Percentiles rank a stretch among this genome's conserved stretches.
phyloP scores from a whole-genome alignment of 305 asterid genomes.

The Ajuga reptans region DNA sequence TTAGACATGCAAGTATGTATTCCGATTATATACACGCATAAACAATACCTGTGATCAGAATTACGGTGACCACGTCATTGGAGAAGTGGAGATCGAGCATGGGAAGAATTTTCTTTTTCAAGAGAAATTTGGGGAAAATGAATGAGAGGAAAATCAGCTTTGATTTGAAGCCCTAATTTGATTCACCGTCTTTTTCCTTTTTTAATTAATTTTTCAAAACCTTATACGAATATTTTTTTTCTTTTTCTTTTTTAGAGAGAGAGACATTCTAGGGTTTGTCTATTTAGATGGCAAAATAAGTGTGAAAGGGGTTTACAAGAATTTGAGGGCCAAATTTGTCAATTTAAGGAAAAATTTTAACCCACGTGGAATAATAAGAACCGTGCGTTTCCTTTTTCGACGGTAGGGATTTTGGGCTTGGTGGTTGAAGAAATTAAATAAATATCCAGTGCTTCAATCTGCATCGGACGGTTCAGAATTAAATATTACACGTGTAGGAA shows the following conservation, averaged over 20 bases:
- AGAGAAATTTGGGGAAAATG: constrained; percentile 26
- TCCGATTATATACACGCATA: constrained; percentile 11
- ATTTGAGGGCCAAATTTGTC: constrained; percentile 19
- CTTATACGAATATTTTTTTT: not conserved
- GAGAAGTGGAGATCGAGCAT: constrained; percentile 46
- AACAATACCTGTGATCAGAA: constrained; percentile 42
- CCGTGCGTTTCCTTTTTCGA: constrained; percentile 10
- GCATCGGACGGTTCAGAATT: not conserved
- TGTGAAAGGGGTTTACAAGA: constrained; percentile 22
- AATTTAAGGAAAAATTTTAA: constrained; percentile 1
- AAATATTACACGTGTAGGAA: not conserved
- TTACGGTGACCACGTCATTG: constrained; percentile 30
- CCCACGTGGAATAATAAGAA: constrained; percentile 11
- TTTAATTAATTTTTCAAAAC: constrained; percentile 17
- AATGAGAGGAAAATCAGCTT: constrained; percentile 26
- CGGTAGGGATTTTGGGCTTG: constrained; percentile 26
- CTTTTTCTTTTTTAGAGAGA: not conserved
- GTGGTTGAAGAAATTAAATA: constrained; percentile 17
- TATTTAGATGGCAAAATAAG: constrained; percentile 19
- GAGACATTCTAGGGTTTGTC: constrained; percentile 41
- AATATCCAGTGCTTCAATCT: not conserved
- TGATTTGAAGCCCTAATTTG: constrained; percentile 82
- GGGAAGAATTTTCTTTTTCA: constrained; percentile 30
- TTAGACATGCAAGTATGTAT: constrained; percentile 30
- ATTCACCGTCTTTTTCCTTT: constrained; percentile 25